These are phyloP conservation scores for Sporothrix pallida DNA, from an alignment of 2,329 filamentous ascomycete species.

Conservation along the genomic window DNA sequence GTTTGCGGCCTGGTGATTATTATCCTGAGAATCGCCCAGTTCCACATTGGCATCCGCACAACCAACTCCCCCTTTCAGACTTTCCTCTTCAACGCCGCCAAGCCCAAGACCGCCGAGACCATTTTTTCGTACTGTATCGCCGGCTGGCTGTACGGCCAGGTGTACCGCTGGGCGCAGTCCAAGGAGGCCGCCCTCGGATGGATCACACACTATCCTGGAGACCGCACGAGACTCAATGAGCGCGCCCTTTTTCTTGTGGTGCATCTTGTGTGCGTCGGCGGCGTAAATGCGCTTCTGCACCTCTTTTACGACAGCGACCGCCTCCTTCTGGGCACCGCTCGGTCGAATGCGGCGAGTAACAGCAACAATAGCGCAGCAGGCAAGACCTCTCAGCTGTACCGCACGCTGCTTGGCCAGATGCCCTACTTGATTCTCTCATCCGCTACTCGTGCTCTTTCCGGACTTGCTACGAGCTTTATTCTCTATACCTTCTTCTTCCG, in stretches of 20 bases:
- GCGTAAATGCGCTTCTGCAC: constrained; percentile 73
- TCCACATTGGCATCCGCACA: constrained; percentile 76
- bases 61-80: constrained; percentile 71
- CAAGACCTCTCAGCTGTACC: constrained; percentile 34
- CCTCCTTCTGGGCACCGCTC: constrained; percentile 56
- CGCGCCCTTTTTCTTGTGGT: constrained; percentile 79
- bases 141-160: constrained; percentile 77
- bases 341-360: constrained; percentile 29
- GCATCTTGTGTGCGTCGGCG: constrained; percentile 70
- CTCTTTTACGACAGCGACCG: constrained; percentile 75
- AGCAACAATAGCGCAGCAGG: neutral
- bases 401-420: constrained; percentile 47
- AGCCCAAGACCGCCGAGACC: constrained; percentile 69
- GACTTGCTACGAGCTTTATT: constrained; percentile 55
- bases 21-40: constrained; percentile 82
- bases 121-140: constrained; percentile 78
- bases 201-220: constrained; percentile 73
- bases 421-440: constrained; percentile 49
- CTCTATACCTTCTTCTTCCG: constrained; percentile 70
- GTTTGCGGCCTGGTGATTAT: constrained; percentile 77
- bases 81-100: constrained; percentile 63
- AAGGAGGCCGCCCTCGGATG: constrained; percentile 68
- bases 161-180: constrained; percentile 76
- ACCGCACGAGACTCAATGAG: constrained; percentile 82
- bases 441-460: constrained; percentile 49